Evolutionary conservation across 345 rosid genomes (phyloP).

Genomic region (Ceriops tagal): DNA sequence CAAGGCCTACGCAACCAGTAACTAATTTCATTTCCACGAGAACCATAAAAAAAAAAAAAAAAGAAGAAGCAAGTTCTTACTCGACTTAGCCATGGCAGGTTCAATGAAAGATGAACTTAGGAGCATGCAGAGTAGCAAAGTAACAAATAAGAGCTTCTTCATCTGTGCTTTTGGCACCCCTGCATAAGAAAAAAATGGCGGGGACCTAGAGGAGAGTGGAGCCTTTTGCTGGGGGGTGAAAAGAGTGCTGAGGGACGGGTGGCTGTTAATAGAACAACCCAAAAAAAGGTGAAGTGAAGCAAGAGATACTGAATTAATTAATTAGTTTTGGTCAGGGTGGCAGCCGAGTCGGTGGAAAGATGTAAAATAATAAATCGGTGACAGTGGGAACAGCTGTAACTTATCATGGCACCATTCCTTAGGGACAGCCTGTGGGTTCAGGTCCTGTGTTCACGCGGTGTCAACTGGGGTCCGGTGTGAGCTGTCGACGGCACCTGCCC

Average conservation of each 20-base stretch:
- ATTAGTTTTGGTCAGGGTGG: not conserved
- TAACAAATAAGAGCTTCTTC: conserved; percentile 38
- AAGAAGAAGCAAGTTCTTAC: conserved; percentile 5
- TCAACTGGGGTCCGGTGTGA: not conserved
- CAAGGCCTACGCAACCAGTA: no score
- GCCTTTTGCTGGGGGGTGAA: not conserved
- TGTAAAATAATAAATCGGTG: not conserved
- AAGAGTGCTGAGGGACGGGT: not conserved
- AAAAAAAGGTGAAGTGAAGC: not conserved
- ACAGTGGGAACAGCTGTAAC: not conserved
- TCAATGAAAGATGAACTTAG: conserved; percentile 43
- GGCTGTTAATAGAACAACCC: not conserved
- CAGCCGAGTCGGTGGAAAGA: not conserved
- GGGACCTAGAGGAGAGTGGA: not conserved
- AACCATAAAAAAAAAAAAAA: no score
- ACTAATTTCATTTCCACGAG: no score
- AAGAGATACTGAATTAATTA: not conserved
- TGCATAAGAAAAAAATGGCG: not conserved
- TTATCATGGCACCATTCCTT: not conserved
- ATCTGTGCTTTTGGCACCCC: conserved; percentile 19
- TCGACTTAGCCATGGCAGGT: conserved; percentile 28
- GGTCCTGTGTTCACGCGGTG: not conserved
- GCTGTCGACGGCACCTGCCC: not conserved
- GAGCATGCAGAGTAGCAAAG: conserved; percentile 42
- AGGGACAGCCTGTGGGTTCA: not conserved